Evolutionary conservation across 176 grass and related monocot genomes (phyloP).

Genomic region (Ensete ventricosum): DNA sequence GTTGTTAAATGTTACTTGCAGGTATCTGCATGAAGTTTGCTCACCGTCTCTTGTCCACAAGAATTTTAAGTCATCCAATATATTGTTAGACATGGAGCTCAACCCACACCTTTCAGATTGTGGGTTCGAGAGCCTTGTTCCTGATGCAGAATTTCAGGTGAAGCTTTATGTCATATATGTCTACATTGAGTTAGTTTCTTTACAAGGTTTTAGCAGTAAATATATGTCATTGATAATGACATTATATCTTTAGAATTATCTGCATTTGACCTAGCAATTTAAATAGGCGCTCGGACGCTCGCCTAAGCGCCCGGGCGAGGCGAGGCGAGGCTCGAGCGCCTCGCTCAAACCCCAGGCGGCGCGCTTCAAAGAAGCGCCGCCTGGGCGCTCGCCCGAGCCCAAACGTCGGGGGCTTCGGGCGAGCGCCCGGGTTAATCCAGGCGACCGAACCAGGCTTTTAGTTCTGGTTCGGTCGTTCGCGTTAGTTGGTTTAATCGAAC

Average conservation of each 20-base stretch:
- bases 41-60: slow-evolving; percentile 84
- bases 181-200: not conserved
- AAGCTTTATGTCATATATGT: not conserved
- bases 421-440: no score
- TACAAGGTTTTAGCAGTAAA: not conserved
- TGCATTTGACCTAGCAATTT: not conserved
- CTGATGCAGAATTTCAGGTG: slow-evolving; percentile 86
- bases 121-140: slow-evolving; percentile 56
- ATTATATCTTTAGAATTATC: not conserved
- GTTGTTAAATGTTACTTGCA: slow-evolving; percentile 26
- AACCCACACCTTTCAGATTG: slow-evolving; percentile 82
- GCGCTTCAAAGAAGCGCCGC: no score
- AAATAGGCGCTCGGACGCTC: no score
- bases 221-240: not conserved
- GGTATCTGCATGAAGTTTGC: slow-evolving; percentile 85
- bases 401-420: no score
- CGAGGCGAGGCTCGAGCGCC: no score
- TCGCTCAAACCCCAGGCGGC: no score
- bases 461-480: no score
- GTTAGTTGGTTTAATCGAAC: no score
- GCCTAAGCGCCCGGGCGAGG: no score
- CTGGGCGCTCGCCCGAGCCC: no score
- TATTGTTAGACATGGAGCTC: slow-evolving; percentile 71
- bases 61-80: slow-evolving; percentile 98
- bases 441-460: no score